Evolutionary conservation across 768 basidiomycete genomes (phyloP), one percentile per base, ranked within the genome.

Genomic region (Russula griseocarnosa): DNA sequence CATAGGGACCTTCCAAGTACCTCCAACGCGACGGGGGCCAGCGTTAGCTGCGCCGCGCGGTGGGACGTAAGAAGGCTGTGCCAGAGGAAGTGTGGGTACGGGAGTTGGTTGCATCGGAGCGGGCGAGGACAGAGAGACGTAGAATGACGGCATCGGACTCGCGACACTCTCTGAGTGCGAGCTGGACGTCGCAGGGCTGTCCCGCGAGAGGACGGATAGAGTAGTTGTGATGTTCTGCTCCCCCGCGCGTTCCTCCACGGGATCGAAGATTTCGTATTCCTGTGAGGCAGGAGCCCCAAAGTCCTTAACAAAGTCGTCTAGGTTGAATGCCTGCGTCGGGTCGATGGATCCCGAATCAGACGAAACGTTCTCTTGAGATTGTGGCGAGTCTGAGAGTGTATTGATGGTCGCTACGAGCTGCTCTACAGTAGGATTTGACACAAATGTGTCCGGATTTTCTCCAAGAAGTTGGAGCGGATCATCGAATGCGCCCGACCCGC

Each of bases 1-100:
- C 32, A 61, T 5, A 26, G 63, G 66, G 5, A 59, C 42, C 40
- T 58, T 53, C 66, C 67, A 68, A 30, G 7, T 67, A 0, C 67
- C 66, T n/a, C 58, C 67, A 26, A 68, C 67, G 2, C 59, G 66
- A 1, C 66, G 62, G 14, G 30, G 22, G 20, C 50, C 34, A 4
- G 58, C 24, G 6, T 63, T 67, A 28, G 59, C 50, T 16, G 66
- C 66, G 16, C 62, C 62, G 8, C 58, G 34, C 14, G 61, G 66
- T 11, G 65, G 61, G 16, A 51, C 32, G 30, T 63, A 63, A 8
- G 54, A 30, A 9, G 44, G 14, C 30, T 26, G 36, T 16, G 24
- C 8, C 3, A 18, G 28, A 0, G 47, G 34, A 26, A 38, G 57
- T 0, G 49, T 7, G 7, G 57, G 38, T 1, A 36, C 44, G 44